Percentiles rank a stretch among this genome's conserved stretches.
Conservation (phyloP, 352 stramenopile species). For the Pythium coloratum region DNA sequence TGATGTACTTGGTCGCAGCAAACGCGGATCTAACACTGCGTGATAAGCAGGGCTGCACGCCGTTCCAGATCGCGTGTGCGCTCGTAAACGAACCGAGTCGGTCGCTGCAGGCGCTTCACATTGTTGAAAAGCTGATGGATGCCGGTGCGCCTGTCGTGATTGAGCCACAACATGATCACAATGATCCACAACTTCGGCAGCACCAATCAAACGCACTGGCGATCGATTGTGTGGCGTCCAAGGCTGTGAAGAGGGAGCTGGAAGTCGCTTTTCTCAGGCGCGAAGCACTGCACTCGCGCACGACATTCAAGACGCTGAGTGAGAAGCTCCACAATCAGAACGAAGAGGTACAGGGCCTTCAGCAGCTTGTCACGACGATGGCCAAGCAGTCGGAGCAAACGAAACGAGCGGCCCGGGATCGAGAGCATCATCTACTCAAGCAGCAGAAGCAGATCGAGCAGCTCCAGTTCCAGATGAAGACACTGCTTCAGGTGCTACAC, state of each 20-base stretch:
- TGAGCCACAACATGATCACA: neutral
- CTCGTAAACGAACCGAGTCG: conserved; percentile 41
- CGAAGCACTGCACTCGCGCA: conserved; percentile 24
- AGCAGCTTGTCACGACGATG: neutral
- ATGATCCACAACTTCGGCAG: neutral
- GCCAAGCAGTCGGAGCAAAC: neutral
- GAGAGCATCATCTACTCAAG: conserved; percentile 7
- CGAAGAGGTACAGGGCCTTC: neutral
- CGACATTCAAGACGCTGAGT: neutral
- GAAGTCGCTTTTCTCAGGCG: conserved; percentile 57
- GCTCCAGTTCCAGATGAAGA: conserved; percentile 59
- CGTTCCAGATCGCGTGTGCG: conserved; percentile 51
- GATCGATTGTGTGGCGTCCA: conserved; percentile 51
- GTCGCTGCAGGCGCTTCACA: conserved; percentile 32
- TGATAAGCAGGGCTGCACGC: conserved; percentile 33
- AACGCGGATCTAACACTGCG: conserved; percentile 43
- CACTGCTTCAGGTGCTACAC: conserved; percentile 45
- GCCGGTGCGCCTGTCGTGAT: conserved; percentile 38
- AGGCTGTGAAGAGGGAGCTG: conserved; percentile 48
- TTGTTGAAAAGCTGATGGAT: conserved; percentile 52
- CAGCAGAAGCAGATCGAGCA: conserved; percentile 51
- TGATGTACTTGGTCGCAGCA: conserved; percentile 61
- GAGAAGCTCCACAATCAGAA: conserved; percentile 7
- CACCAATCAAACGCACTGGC: conserved; percentile 23
- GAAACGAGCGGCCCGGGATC: neutral